Evolutionary conservation across 2,329 filamentous ascomycete genomes (phyloP), one percentile per base, ranked within the genome.

Genomic region (Pseudogymnoascus sp.): DNA sequence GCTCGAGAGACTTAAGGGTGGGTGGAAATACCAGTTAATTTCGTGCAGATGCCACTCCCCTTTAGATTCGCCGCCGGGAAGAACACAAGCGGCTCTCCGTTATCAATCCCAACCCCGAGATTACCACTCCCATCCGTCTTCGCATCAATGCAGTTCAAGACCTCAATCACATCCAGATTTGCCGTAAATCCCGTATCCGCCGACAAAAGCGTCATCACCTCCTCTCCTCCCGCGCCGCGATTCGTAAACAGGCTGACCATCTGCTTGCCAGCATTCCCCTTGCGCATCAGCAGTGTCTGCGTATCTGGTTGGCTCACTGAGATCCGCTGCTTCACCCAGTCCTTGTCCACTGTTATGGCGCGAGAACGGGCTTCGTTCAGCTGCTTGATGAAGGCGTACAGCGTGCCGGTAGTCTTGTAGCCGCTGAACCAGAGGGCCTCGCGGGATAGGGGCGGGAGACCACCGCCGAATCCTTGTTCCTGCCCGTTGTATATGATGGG

Each of bases 401-500:
- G 66, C 4, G 72, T 68, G 4, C 72, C 64, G 0, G 66, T 68
- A 0, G 73, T 78, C 16, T 71, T 66, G 63, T 77, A 80, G 0
- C 72, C 72, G 74, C 62, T 65, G 0, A 76, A 65, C 78, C 78
- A 80, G n/a, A 74, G 68, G 4, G 77, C 77, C 65, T 79, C 77
- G 11, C 77, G 76, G 63, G 79, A 79, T 22, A 68, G 11, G 0
- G 77, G 77, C 33, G 75, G 75, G 11, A 39, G 64, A 2, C 59
- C 64, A 22, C 76, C 76, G 8, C 71, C 67, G 68, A 76, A 78
- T 66, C 78, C 75, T 64, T 82, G 80, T 67, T 82, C 80, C 66
- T 81, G 78, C 7, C 80, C 80, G 63, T 80, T 74, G 66, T 82
- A 82, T 35, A 82, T 62, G 64, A 82, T 78, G 0, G 80, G 80